Percentiles rank a stretch among this genome's conserved stretches.
phyloP scores from a whole-genome alignment of 106 monocot species.

The Allium fistulosum region DNA sequence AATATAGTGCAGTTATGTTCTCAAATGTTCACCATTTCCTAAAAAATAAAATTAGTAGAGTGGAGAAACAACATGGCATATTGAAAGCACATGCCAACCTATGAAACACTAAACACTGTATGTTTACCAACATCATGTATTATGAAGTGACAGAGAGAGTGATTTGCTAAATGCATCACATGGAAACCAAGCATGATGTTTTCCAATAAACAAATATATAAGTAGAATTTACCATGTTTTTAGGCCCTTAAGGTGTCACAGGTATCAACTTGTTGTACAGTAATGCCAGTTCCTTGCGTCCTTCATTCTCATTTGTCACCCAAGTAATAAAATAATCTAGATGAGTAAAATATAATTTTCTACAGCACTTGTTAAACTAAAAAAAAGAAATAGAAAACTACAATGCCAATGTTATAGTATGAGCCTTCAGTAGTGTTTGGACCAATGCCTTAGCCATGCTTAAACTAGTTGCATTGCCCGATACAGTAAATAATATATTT shows the following conservation, averaged over 20 bases:
- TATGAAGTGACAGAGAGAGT: too few species aligned
- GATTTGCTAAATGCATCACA: too few species aligned
- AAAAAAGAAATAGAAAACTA: background rate
- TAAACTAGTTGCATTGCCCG: constrained; percentile 32
- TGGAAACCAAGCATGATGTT: background rate
- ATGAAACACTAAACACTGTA: too few species aligned
- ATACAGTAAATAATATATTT: constrained; percentile 1
- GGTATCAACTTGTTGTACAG: constrained; percentile 26
- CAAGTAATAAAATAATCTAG: too few species aligned
- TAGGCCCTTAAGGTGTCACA: constrained; percentile 30
- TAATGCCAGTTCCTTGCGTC: background rate
- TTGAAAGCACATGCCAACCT: too few species aligned
- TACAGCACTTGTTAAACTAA: background rate
- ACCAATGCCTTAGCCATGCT: constrained; percentile 79
- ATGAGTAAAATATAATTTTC: background rate
- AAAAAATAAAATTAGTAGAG: too few species aligned
- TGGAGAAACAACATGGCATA: too few species aligned
- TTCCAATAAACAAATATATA: background rate
- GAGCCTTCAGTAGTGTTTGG: constrained; percentile 39
- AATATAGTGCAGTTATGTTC: too few species aligned
- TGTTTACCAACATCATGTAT: too few species aligned
- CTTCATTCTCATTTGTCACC: background rate
- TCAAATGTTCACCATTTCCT: too few species aligned
- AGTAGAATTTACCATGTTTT: constrained; percentile 23
- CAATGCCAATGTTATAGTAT: constrained; percentile 35